Evolutionary conservation across 2,329 filamentous ascomycete genomes (phyloP).

Genomic region (Diplodia scrobiculata): DNA sequence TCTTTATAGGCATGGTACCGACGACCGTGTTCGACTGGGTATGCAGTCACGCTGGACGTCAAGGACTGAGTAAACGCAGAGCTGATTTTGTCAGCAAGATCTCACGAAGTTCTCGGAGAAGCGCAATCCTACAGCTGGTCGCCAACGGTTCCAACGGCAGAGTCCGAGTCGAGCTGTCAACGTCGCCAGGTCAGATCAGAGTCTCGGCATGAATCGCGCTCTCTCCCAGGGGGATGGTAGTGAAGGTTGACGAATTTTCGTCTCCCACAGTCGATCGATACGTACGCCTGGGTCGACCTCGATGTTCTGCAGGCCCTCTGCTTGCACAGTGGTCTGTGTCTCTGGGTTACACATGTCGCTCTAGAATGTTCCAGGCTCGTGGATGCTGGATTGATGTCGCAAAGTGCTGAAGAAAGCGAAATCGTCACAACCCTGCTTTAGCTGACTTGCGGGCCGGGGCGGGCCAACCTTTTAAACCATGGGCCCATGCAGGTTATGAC

Average conservation of each 20-base stretch:
- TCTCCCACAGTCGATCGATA: not conserved
- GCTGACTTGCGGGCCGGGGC: not conserved
- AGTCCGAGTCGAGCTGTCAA: conserved; percentile 8
- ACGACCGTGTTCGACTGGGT: conserved; percentile 37
- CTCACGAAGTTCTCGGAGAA: not conserved
- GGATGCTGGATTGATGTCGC: not conserved
- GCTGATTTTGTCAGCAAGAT: not conserved
- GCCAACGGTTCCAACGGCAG: conserved; percentile 6
- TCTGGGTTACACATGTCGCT: not conserved
- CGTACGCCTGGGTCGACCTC: conserved; percentile 2
- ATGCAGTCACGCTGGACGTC: conserved; percentile 31
- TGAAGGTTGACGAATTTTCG: not conserved
- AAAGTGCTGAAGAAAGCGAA: not conserved
- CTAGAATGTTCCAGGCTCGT: not conserved
- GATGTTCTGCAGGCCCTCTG: conserved; percentile 4
- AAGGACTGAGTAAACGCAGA: conserved; percentile 16
- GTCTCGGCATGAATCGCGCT: too few relatives aligned
- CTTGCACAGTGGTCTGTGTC: not conserved
- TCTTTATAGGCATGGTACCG: conserved; percentile 37
- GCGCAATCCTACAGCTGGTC: not conserved
- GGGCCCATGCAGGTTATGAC: not conserved
- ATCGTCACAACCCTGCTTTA: not conserved
- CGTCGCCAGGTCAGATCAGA: not conserved
- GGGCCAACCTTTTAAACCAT: not conserved
- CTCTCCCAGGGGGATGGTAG: not conserved